A percentile compares a stretch with the other conserved stretches of the same genome.
These are phyloP conservation scores for Plasmodium inui DNA, from an alignment of 169 alveolate genomes.

Conservation along the genomic window DNA sequence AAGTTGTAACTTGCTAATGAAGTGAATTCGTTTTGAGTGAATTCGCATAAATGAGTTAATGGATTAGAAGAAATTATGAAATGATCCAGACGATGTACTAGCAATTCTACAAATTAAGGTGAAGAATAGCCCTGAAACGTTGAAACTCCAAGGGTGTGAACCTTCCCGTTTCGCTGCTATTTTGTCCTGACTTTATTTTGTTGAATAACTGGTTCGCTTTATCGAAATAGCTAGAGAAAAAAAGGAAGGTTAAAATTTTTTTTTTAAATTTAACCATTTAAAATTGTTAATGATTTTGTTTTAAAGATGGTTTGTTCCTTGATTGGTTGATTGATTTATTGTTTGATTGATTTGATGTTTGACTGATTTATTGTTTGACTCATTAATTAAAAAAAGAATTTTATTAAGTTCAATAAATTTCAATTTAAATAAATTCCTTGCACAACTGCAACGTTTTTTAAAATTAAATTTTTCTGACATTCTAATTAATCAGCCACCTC, in stretches of 20 bases:
- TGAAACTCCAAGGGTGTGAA: not conserved
- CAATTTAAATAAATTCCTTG: not conserved
- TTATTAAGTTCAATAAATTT: too few species aligned
- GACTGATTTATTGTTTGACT: not conserved
- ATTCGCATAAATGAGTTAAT: not conserved
- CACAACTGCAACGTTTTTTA: not conserved
- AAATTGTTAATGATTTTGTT: not conserved
- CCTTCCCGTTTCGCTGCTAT: not conserved
- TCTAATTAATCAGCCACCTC: not conserved
- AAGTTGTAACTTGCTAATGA: not conserved
- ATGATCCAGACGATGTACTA: not conserved
- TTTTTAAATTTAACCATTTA: not conserved
- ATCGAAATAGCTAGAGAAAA: not conserved
- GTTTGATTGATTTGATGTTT: not conserved
- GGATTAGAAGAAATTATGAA: not conserved
- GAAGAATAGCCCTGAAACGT: not conserved
- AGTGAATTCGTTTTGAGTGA: not conserved
- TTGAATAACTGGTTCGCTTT: not conserved
- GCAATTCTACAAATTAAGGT: not conserved
- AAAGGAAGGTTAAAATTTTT: not conserved
- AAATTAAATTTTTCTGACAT: not conserved
- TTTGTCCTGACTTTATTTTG: not conserved
- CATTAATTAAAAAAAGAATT: too few species aligned
- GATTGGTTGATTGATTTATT: not conserved
- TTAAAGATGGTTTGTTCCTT: not conserved